Evolutionary conservation across 768 basidiomycete genomes (phyloP).

Genomic region (Suillus paluster): DNA sequence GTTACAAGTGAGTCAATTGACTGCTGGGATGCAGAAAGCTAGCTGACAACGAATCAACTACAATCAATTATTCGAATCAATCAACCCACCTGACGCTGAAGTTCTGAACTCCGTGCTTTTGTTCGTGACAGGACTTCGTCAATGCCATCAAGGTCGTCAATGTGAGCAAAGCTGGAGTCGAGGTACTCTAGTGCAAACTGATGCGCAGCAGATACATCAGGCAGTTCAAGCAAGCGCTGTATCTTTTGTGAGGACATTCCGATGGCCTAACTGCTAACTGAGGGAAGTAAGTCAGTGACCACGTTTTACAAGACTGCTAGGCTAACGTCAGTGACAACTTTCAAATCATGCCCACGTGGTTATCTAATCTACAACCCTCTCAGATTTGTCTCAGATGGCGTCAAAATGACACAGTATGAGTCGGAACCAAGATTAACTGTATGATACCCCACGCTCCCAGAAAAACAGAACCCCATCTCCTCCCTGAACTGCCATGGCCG

Average conservation of each 20-base stretch:
- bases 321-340: background rate
- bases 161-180: conserved; percentile 54
- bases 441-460: background rate
- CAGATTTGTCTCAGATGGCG: no score
- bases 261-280: background rate
- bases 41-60: conserved; percentile 38
- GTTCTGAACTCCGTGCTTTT: conserved; percentile 29
- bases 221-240: conserved; percentile 51
- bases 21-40: conserved; percentile 61
- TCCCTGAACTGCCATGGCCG: conserved; percentile 15
- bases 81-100: conserved; percentile 5
- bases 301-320: no score
- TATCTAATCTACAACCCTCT: conserved; percentile 34
- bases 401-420: conserved; percentile 10
- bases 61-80: background rate
- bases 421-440: background rate
- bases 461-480: background rate
- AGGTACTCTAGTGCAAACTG: conserved; percentile 40
- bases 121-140: conserved; percentile 50
- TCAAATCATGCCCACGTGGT: conserved; percentile 22
- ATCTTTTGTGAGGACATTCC: conserved; percentile 50
- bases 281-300: background rate
- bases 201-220: conserved; percentile 47
- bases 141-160: conserved; percentile 43
- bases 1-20: conserved; percentile 51